These are phyloP conservation scores for Panicum hallii DNA, from an alignment of 202 grass and related monocot species.

Conservation along the genomic window DNA sequence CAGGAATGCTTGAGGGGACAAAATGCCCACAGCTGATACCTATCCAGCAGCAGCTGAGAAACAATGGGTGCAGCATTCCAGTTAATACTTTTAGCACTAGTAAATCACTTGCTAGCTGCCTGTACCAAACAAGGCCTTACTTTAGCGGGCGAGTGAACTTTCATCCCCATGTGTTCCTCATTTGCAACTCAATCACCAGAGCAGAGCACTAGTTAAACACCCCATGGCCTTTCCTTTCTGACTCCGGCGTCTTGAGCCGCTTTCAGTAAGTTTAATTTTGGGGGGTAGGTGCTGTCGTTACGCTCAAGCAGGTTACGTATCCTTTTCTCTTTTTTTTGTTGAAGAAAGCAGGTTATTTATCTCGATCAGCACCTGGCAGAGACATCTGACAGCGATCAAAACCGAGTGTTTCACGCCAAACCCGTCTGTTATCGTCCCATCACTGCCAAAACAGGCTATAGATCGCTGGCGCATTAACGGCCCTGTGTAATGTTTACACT, in stretches of 20 bases:
- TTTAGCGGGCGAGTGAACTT: no score
- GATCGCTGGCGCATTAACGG: not conserved
- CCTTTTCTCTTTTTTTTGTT: no score
- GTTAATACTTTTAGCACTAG: not conserved
- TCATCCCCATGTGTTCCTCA: slow-evolving; percentile 34
- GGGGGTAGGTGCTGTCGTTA: not conserved
- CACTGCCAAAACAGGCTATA: not conserved
- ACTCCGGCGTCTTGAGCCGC: slow-evolving; percentile 35
- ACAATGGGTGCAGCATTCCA: no score
- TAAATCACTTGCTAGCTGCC: not conserved
- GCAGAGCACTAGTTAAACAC: not conserved
- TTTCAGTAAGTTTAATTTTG: slow-evolving; percentile 4
- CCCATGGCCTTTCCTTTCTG: slow-evolving; percentile 8
- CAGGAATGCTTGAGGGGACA: not conserved
- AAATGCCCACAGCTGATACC: not conserved
- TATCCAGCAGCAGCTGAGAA: not conserved
- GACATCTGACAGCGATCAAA: not conserved
- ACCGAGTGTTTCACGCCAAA: not conserved
- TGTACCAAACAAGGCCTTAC: not conserved
- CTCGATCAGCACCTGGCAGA: not conserved
- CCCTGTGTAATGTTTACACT: not conserved
- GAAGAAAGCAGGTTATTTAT: not conserved
- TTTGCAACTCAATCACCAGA: not conserved
- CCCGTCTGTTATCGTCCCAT: not conserved
- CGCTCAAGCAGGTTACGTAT: not conserved